Evolutionary conservation across 805 yeast species (phyloP), one percentile per base, ranked within the genome.

Genomic region (Ogataea parapolymorpha): DNA sequence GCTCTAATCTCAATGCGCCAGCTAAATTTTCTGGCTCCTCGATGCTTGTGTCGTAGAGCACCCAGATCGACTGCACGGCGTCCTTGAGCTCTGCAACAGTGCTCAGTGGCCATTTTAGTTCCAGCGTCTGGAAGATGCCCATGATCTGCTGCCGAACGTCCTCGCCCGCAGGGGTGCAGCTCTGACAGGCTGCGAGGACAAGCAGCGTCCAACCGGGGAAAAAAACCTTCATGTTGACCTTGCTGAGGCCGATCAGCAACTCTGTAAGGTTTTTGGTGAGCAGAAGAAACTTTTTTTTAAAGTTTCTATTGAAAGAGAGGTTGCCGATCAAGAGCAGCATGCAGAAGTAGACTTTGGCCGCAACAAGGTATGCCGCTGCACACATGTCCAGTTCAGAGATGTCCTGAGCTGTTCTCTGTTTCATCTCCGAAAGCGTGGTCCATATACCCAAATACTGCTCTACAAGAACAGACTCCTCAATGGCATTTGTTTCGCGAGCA

Each of bases 161-260:
- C 13, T 47, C 51, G 14, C 51, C 37, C 7, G 30, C 18, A 5
- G 33, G 42, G 13, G 35, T 32, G n/a, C 33, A 36, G n/a, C 39
- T 45, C 7, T 45, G 45, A 30, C 58, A 51, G 6, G 48, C 38
- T 0, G 61, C 44, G 3, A 56, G 26, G 2, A 62, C 52, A 10
- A 62, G 43, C 10, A 63, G 28, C n/a, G 63, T 40, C 68, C 68
- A 63, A 9, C 49, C 49, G 6, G 68, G 68, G 24, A 55, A 61
- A 11, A 60, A 49, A 4, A 48, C 46, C 12, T 46, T 44, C 28
- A 43, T 30, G 25, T 39, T 32, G 16, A 35, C 16, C 10, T 13
- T 29, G 35, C 52, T 51, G 16, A 53, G 34, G 9, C 41, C 28
- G 12, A 24, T 34, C 8, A 55, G 40, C 3, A 41, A 20, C 13